Percentiles rank a stretch among this genome's conserved stretches.
Evolutionary conservation across 1,139 yeast species (phyloP).

Genomic region (Citeromyces siamensis): DNA sequence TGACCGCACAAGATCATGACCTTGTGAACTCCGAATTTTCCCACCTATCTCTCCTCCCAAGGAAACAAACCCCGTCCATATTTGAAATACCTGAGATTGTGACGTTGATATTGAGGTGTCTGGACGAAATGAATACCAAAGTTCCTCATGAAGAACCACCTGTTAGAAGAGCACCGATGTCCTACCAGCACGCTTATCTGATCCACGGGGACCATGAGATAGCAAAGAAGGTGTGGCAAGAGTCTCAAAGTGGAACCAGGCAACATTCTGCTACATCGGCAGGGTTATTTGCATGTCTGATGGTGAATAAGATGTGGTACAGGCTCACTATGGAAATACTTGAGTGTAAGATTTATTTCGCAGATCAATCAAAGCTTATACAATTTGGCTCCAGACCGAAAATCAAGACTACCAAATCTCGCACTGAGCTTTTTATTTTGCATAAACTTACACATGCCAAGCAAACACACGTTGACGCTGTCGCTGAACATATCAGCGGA

Average conservation of each 20-base stretch:
- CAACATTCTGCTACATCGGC: constrained; percentile 4
- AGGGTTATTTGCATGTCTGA: constrained; percentile 40
- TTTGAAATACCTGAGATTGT: constrained; percentile 73
- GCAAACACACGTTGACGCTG: constrained; percentile 29
- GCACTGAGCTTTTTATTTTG: constrained; percentile 29
- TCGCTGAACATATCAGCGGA: constrained; percentile 27
- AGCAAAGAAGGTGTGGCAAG: constrained; percentile 41
- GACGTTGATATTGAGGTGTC: constrained; percentile 41
- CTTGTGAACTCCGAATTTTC: constrained; percentile 1
- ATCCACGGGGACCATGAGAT: constrained; percentile 39
- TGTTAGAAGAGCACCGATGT: constrained; percentile 52
- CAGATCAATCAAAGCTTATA: constrained; percentile 32
- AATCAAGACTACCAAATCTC: constrained; percentile 11
- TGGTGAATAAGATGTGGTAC: constrained; percentile 60
- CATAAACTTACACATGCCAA: constrained; percentile 32
- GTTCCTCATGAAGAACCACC: constrained; percentile 52
- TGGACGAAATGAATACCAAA: constrained; percentile 26
- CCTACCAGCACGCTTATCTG: constrained; percentile 46
- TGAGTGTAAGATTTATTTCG: constrained; percentile 42
- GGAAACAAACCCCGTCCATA: constrained; percentile 25
- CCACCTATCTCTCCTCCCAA: background rate
- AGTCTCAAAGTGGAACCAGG: constrained; percentile 7
- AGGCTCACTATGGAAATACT: constrained; percentile 41
- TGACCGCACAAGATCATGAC: background rate
- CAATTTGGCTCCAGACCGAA: constrained; percentile 7